Base-by-base conservation (phyloP, 2,329 filamentous ascomycete genomes). In the Sporothrix sp. region DNA sequence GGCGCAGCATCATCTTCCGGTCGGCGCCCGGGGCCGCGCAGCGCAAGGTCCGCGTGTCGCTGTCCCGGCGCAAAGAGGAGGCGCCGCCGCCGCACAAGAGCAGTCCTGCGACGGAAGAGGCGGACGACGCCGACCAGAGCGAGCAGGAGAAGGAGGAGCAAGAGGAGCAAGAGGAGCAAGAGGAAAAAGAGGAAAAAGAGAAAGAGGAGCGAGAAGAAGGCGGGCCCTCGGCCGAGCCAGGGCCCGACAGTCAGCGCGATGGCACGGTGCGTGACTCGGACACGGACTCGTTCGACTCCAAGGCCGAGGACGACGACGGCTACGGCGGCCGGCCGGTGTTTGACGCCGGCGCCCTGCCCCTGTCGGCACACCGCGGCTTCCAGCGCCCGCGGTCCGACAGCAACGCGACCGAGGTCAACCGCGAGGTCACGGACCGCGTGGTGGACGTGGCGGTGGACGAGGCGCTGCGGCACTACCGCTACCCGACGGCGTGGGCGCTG, bases 401-500 rank as follows among this genome's bases (percentile, higher is more conserved):
- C 51, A 48, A 58, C 27, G 56, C 56, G 0, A 58, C 56, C 1
- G 48, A 48, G 16, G 61, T 63, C 2, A 68, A 71, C 55, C 71
- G 68, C 54, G 71, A 72, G 35, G 61, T 71, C 30, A 68, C 70
- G 23, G 75, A 75, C 58, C 72, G 67, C 59, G 72, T 79, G 25
- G 68, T 83, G 35, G 74, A 79, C 61, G 60, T 65, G 28, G 77
- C 78, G n/a, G 75, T 82, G 27, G 72, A 79, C 9, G 71, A 79
- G 59, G 79, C 79, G 5, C 63, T 83, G 44, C 66, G 70, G 53
- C 71, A 76, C 59, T 69, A 70, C 54, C 75, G 76, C 52, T 82
- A 78, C 61, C 76, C 78, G 49, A 82, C 79, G 8, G 80, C 79
- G 2, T 82, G 73, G 68, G 78, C 79, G 37, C 67, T 83, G 53